Base-by-base conservation (phyloP, 129 eudicot genomes). In the Arctium minus region DNA sequence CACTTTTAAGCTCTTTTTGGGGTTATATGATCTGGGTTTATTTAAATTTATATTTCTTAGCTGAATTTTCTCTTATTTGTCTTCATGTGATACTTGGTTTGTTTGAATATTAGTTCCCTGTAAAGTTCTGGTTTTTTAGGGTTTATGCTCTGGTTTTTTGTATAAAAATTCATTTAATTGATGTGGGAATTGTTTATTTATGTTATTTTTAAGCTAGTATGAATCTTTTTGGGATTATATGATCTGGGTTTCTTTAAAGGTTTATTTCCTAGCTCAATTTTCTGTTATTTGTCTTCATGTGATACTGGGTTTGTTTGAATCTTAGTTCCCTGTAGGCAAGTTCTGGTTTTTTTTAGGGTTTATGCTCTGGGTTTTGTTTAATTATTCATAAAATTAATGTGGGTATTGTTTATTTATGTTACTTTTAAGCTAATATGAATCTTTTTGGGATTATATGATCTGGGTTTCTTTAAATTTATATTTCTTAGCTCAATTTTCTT, bases 261-360 rank as follows among this genome's bases (percentile, higher is more conserved):
- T 48, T 48, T 48, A 48, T 48, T 48, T 48, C 3, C n/a, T 2
- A 12, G 53, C 37, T 30, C 32, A 53, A 72, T 53, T 40, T 8
- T n/a, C 80, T 68, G 15, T 75, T 39, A 3, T 67, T 31, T 60
- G 74, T 74, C 74, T 62, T 60, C 74, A 81, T 81, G 70, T 75
- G 75, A 39, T 30, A 31, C 50, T 6, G 2, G 5, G 8, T 39
- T 50, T 30, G 27, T 75, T 81, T 36, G 56, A 44, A 53, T 81
- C 29, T 18, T 56, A 48, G 27, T 56, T 56, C 67, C 6, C 56
- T 46, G 0, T 46, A 10, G 9, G 56, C 72, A 74, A 74, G 8
- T 85, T 64, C 3, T 46, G 1, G 8, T 29, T 8, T 80, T 64
- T 64, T 33, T 78, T 72, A 70, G 50, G 78, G 48, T 70, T 79